Percentiles rank a stretch among this genome's conserved stretches.
These are phyloP conservation scores for Serpula lacrymans DNA, from an alignment of 768 basidiomycete species.

Conservation along the genomic window DNA sequence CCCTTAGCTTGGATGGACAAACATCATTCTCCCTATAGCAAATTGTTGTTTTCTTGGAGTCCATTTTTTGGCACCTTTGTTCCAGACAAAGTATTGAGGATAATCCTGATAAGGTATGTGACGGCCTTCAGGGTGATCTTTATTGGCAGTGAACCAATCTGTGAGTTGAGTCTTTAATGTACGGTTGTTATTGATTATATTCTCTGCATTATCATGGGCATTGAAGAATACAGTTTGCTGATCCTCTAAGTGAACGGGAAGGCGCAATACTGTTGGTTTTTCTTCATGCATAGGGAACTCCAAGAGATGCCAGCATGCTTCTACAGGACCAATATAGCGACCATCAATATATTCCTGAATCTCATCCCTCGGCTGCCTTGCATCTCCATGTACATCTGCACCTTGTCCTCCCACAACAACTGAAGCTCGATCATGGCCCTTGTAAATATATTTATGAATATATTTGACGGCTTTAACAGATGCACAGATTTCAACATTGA, in stretches of 20 bases:
- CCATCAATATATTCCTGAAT: slow-evolving; percentile 32
- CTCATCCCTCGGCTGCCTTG: slow-evolving; percentile 32
- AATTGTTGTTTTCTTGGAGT: slow-evolving; percentile 7
- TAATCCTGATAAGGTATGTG: slow-evolving; percentile 35
- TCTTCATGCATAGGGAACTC: slow-evolving; percentile 29
- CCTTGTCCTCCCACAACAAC: slow-evolving; percentile 25
- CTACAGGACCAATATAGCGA: slow-evolving; percentile 35
- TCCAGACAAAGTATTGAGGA: slow-evolving; percentile 27
- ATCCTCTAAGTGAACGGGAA: slow-evolving; percentile 41
- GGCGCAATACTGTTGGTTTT: slow-evolving; percentile 33
- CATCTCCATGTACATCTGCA: too few relatives aligned
- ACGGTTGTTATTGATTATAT: slow-evolving; percentile 16
- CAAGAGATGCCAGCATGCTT: slow-evolving; percentile 35
- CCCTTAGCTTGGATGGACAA: slow-evolving; percentile 24
- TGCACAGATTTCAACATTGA: slow-evolving; percentile 44
- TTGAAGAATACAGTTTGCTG: slow-evolving; percentile 35
- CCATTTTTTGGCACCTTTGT: slow-evolving; percentile 18
- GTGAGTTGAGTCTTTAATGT: slow-evolving; percentile 22
- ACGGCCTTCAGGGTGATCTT: too few relatives aligned
- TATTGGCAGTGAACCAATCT: slow-evolving; percentile 30
- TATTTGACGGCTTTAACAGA: slow-evolving; percentile 43
- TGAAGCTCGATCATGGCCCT: slow-evolving; percentile 41
- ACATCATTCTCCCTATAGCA: slow-evolving; percentile 31
- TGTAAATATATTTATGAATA: slow-evolving; percentile 47
- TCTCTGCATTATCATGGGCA: slow-evolving; percentile 24